Conservation (phyloP, 2,329 filamentous ascomycete genomes). For the Fusarium nodosum region DNA sequence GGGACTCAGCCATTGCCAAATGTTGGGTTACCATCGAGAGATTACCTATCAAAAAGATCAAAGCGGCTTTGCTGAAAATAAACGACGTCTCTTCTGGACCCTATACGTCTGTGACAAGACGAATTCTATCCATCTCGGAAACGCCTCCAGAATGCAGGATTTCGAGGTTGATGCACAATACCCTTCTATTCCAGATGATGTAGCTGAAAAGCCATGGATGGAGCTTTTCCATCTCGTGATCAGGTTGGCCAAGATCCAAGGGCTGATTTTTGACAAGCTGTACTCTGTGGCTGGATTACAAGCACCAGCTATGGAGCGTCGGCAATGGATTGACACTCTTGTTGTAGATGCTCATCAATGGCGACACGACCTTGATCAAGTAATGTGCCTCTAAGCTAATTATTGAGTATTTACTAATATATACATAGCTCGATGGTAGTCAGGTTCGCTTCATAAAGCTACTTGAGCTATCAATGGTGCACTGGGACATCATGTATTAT, state of each 20-base stretch:
- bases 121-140: slow-evolving; percentile 28
- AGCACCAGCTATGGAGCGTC: slow-evolving; percentile 18
- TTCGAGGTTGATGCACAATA: slow-evolving; percentile 34
- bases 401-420: neutral
- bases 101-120: slow-evolving; percentile 42
- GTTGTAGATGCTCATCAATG: slow-evolving; percentile 26
- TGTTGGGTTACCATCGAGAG: slow-evolving; percentile 42
- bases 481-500: slow-evolving; percentile 46
- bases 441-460: slow-evolving; percentile 20
- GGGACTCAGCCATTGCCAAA: slow-evolving; percentile 38
- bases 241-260: slow-evolving; percentile 25
- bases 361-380: slow-evolving; percentile 25
- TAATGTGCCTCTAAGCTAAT: neutral
- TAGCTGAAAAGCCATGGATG: slow-evolving; percentile 26
- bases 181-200: slow-evolving; percentile 14
- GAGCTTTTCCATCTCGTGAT: slow-evolving; percentile 28
- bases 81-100: slow-evolving; percentile 39
- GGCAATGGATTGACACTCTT: slow-evolving; percentile 21
- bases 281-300: slow-evolving; percentile 27
- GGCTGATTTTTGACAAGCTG: slow-evolving; percentile 30
- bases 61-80: slow-evolving; percentile 15
- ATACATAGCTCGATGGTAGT: slow-evolving; percentile 18
- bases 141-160: slow-evolving; percentile 38
- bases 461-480: slow-evolving; percentile 9
- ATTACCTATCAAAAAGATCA: slow-evolving; percentile 30